phyloP scores from a whole-genome alignment of 1,284 basidiomycete genomes.

The Ganoderma sinense region DNA sequence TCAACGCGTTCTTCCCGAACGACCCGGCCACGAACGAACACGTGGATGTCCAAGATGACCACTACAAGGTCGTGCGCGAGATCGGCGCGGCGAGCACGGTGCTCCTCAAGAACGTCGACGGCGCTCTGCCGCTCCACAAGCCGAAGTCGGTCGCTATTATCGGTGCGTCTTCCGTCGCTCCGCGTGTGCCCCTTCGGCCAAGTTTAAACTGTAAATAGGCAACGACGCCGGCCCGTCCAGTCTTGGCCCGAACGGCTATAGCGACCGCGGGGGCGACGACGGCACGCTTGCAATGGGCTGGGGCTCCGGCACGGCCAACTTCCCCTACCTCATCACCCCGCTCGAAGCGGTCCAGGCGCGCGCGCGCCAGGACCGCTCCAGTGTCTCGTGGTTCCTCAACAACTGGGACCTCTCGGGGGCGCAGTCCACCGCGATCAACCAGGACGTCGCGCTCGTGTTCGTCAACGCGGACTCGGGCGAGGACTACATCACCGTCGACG shows the following conservation, averaged over 20 bases:
- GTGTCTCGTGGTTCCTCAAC: conserved; percentile 64
- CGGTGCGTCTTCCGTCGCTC: conserved; percentile 37
- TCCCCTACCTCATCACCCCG: conserved; percentile 71
- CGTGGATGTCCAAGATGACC: conserved; percentile 82
- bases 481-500: conserved; percentile 7
- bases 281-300: conserved; percentile 88
- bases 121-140: conserved; percentile 71
- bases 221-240: conserved; percentile 72
- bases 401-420: conserved; percentile 70
- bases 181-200: neutral
- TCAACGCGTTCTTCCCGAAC: conserved; percentile 64
- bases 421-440: conserved; percentile 53
- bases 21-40: conserved; percentile 65
- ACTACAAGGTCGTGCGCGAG: conserved; percentile 73
- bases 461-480: conserved; percentile 78
- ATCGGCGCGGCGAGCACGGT: conserved; percentile 82
- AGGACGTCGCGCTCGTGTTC: conserved; percentile 78
- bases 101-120: conserved; percentile 80
- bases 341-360: conserved; percentile 75
- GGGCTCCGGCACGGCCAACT: conserved; percentile 62
- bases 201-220: conserved; percentile 1
- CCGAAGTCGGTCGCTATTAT: conserved; percentile 67
- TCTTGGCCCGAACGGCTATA: conserved; percentile 78
- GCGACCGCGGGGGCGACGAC: conserved; percentile 68
- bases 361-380: conserved; percentile 60